These are phyloP conservation scores for Fusarium torreyae DNA, from an alignment of 2,329 filamentous ascomycete species.

Conservation along the genomic window DNA sequence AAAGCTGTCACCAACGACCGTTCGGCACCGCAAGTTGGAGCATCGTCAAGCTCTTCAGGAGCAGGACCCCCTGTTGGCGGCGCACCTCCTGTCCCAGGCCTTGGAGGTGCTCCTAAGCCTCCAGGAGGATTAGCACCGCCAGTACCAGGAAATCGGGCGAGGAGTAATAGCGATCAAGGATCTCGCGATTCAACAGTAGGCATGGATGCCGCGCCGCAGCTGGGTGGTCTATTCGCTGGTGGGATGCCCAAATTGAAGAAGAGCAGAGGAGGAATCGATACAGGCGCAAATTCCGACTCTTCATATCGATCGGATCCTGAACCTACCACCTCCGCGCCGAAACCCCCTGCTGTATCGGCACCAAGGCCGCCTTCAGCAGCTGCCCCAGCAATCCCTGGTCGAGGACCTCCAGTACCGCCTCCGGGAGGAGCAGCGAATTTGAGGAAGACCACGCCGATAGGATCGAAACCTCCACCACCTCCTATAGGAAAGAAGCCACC, in stretches of 20 bases:
- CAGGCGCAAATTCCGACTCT: conserved; percentile 71
- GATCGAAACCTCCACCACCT: conserved; percentile 77
- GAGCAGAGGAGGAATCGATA: conserved; percentile 83
- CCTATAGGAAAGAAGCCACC: conserved; percentile 83
- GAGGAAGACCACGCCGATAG: conserved; percentile 68
- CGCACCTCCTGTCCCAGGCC: conserved; percentile 84
- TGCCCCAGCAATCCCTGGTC: conserved; percentile 42
- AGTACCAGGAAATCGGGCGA: conserved; percentile 76
- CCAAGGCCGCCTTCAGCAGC: conserved; percentile 63
- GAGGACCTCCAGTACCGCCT: conserved; percentile 55
- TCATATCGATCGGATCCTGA: conserved; percentile 85
- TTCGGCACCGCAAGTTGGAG: conserved; percentile 79
- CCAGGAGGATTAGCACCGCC: conserved; percentile 80
- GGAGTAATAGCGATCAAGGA: conserved; percentile 87
- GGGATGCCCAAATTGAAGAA: conserved; percentile 97
- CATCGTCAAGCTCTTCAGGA: conserved; percentile 55
- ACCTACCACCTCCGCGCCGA: conserved; percentile 58
- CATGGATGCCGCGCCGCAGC: conserved; percentile 78
- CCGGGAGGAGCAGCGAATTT: conserved; percentile 65
- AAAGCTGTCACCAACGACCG: conserved; percentile 94
- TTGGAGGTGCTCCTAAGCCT: conserved; percentile 63
- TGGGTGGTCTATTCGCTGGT: conserved; percentile 90
- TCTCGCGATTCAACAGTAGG: conserved; percentile 61
- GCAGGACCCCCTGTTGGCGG: conserved; percentile 74
- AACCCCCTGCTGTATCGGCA: conserved; percentile 72